phyloP scores from a whole-genome alignment of 306 rosid genomes.

The Citrullus mucosospermus region DNA sequence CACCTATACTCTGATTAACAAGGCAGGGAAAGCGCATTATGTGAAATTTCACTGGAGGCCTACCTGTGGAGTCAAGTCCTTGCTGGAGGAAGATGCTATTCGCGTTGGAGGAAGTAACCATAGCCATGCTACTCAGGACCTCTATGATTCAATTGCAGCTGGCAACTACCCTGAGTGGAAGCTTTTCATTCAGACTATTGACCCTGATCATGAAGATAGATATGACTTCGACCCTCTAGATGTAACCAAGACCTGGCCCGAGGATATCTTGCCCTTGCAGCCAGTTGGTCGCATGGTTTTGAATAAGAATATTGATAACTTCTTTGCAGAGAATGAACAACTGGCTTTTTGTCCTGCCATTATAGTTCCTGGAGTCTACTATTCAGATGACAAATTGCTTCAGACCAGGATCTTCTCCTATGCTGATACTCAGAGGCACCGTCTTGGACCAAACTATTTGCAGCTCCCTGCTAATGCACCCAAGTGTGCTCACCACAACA shows the following conservation, averaged over 20 bases:
- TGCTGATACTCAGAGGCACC: constrained; percentile 86
- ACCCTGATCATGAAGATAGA: constrained; percentile 74
- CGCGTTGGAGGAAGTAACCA: constrained; percentile 86
- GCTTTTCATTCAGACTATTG: constrained; percentile 77
- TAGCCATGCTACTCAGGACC: constrained; percentile 94
- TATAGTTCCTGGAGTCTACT: constrained; percentile 75
- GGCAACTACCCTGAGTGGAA: constrained; percentile 99
- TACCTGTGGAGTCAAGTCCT: constrained; percentile 61
- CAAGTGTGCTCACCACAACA: constrained; percentile 83
- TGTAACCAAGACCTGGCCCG: constrained; percentile 94
- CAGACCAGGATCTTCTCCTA: constrained; percentile 82
- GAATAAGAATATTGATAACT: constrained; percentile 83
- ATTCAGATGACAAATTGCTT: constrained; percentile 88
- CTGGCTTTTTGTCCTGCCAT: constrained; percentile 80
- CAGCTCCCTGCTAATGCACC: constrained; percentile 91
- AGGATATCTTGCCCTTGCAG: constrained; percentile 86
- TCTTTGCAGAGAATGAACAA: constrained; percentile 95
- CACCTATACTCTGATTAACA: constrained; percentile 69
- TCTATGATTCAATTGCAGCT: constrained; percentile 81
- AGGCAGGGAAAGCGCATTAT: constrained; percentile 61
- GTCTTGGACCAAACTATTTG: constrained; percentile 95
- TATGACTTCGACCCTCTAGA: constrained; percentile 94
- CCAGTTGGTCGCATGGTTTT: constrained; percentile 93
- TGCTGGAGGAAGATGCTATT: constrained; percentile 78
- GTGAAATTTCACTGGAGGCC: constrained; percentile 93